Evolutionary conservation across 148 eudicot species (phyloP).

Genomic region (Nepenthes mirabilis): DNA sequence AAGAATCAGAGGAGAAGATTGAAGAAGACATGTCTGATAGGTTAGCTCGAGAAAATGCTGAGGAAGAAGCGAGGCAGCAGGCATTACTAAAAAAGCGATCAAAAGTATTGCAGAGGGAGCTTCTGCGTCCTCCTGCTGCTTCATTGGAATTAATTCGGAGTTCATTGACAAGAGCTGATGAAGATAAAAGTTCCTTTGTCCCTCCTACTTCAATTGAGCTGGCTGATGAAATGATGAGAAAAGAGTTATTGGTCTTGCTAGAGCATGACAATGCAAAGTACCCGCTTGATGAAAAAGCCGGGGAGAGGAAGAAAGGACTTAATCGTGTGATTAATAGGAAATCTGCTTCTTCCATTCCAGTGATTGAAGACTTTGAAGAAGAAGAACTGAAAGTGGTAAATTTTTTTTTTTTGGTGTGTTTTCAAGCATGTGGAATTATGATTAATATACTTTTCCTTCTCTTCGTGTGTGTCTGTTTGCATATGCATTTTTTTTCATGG

Average conservation of each 20-base stretch:
- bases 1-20: constrained; percentile 79
- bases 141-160: constrained; percentile 59
- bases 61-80: constrained; percentile 83
- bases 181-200: constrained; percentile 91
- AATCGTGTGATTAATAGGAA: constrained; percentile 55
- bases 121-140: constrained; percentile 83
- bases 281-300: constrained; percentile 64
- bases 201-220: constrained; percentile 90
- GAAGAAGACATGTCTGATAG: constrained; percentile 99
- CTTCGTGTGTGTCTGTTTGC: no score
- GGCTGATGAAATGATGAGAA: constrained; percentile 89
- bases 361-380: constrained; percentile 79
- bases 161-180: constrained; percentile 77
- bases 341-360: constrained; percentile 32
- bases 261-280: constrained; percentile 96
- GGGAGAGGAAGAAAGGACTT: constrained; percentile 66
- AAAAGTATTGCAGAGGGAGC: constrained; percentile 95
- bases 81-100: constrained; percentile 83
- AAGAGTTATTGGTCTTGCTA: constrained; percentile 66
- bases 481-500: no score
- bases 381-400: constrained; percentile 68
- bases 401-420: background rate
- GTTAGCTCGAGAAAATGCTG: constrained; percentile 84
- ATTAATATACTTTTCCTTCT: no score
- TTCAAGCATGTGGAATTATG: no score